Percentiles rank a stretch among this genome's conserved stretches.
phyloP scores from a whole-genome alignment of 73 alveolate genomes.

The Effrenium voratum region DNA sequence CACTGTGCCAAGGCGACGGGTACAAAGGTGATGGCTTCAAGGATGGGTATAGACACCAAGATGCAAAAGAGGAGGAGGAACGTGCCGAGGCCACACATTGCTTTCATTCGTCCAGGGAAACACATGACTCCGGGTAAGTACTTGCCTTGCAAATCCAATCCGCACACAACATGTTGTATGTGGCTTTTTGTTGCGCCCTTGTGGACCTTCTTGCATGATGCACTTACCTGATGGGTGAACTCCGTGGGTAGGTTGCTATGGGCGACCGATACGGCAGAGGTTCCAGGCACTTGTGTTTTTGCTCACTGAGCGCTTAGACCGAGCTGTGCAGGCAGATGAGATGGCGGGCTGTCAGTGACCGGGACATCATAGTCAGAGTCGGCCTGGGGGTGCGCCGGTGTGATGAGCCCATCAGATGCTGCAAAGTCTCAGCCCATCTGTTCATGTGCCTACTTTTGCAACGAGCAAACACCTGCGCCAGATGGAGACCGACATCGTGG shows the following conservation, averaged over 20 bases:
- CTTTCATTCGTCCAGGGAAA: neutral
- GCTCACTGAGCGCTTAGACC: neutral
- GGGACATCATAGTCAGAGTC: conserved; percentile 89
- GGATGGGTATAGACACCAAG: conserved; percentile 21
- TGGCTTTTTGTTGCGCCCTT: too few species aligned
- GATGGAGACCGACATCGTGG: conserved; percentile 89
- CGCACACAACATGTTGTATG: too few species aligned
- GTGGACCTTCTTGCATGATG: neutral
- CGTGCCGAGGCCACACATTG: conserved; percentile 1
- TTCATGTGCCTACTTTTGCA: neutral
- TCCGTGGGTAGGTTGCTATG: neutral
- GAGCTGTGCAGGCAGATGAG: conserved; percentile 57
- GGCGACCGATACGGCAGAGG: conserved; percentile 53
- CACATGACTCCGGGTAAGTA: too few species aligned
- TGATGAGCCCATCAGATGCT: neutral
- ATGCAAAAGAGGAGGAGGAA: conserved; percentile 59
- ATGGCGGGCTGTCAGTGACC: conserved; percentile 84
- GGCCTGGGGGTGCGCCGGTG: conserved; percentile 56
- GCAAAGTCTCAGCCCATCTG: neutral
- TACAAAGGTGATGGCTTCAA: conserved; percentile 67
- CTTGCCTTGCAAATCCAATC: too few species aligned
- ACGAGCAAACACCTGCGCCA: neutral
- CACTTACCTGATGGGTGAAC: neutral
- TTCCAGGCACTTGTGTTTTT: conserved; percentile 33
- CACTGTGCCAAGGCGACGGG: neutral